phyloP scores from a whole-genome alignment of 768 basidiomycete genomes.

The Termitomyces sp. region DNA sequence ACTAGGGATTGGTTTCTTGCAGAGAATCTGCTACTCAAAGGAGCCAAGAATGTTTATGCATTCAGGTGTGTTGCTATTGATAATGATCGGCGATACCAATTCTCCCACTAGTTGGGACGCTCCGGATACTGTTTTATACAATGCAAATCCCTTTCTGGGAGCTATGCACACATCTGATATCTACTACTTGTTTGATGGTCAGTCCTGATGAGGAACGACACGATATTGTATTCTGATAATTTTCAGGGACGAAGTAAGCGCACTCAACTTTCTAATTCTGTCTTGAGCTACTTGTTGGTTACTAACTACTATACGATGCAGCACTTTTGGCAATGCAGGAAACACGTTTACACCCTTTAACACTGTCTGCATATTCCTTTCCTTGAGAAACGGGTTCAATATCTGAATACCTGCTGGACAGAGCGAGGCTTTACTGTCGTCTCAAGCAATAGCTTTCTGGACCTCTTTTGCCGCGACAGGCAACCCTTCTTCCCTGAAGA shows the following conservation, averaged over 20 bases:
- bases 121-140: conserved; percentile 32
- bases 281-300: background rate
- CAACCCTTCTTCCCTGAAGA: conserved; percentile 15
- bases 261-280: background rate
- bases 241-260: conserved; percentile 1
- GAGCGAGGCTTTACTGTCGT: conserved; percentile 31
- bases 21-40: conserved; percentile 21
- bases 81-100: background rate
- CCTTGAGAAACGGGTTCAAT: background rate
- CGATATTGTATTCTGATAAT: background rate
- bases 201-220: conserved; percentile 1
- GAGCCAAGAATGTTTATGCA: conserved; percentile 26
- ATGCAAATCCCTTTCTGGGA: conserved; percentile 28
- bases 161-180: conserved; percentile 39
- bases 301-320: background rate
- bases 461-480: conserved; percentile 33
- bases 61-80: conserved; percentile 21
- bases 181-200: conserved; percentile 37
- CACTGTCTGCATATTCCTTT: background rate
- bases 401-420: conserved; percentile 5
- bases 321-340: conserved; percentile 1
- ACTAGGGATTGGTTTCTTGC: conserved; percentile 34
- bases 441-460: conserved; percentile 38
- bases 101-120: conserved; percentile 33
- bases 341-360: conserved; percentile 1